Evolutionary conservation across 78 protist genomes (phyloP).

Genomic region (Polysphondylium violaceum): DNA sequence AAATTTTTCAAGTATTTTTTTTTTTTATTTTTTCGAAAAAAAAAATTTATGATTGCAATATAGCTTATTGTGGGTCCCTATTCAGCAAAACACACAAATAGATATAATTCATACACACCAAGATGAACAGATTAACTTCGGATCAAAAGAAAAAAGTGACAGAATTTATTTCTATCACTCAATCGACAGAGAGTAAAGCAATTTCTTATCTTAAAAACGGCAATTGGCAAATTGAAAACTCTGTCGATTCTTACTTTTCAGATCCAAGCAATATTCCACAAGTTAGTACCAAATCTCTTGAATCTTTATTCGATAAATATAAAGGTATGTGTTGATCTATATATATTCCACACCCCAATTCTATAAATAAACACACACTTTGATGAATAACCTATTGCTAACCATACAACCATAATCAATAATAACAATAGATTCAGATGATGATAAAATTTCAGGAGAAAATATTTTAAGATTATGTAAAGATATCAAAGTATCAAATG

Average conservation of each 20-base stretch:
- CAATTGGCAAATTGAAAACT: conserved; percentile 21
- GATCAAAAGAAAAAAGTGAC: conserved; percentile 23
- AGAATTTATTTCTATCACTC: conserved; percentile 30
- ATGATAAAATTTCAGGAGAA: conserved; percentile 49
- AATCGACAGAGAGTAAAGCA: conserved; percentile 39
- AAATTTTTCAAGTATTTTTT: too few species aligned
- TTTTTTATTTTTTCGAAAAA: too few species aligned
- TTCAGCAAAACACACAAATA: too few species aligned
- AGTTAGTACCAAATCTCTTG: background rate
- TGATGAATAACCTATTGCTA: background rate
- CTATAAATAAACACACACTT: background rate
- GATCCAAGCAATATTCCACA: conserved; percentile 24
- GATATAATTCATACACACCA: too few species aligned
- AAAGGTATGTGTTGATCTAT: conserved; percentile 6
- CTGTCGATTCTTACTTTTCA: conserved; percentile 17
- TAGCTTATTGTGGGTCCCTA: too few species aligned
- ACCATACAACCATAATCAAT: background rate
- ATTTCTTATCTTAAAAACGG: conserved; percentile 30
- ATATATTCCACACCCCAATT: background rate
- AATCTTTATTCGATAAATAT: conserved; percentile 10
- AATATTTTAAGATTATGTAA: conserved; percentile 10
- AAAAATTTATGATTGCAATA: too few species aligned
- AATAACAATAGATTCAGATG: conserved; percentile 3
- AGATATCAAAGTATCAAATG: background rate
- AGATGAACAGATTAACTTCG: conserved; percentile 41